Percentiles rank a stretch among this genome's conserved stretches.
phyloP scores from a whole-genome alignment of 164 flowering plant species.

The Annona cherimola region DNA sequence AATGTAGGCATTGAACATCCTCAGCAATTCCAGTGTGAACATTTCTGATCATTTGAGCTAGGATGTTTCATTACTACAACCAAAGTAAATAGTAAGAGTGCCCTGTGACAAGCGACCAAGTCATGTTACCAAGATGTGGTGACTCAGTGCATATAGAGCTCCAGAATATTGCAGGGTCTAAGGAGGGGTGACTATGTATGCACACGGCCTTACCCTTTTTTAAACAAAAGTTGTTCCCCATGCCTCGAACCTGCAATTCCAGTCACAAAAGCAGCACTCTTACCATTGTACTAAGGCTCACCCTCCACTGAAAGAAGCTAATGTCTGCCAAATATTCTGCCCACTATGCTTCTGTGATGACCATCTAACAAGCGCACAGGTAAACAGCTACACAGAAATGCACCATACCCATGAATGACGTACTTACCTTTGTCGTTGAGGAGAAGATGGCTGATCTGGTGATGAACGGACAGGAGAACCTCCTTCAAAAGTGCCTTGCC shows the following conservation, averaged over 20 bases:
- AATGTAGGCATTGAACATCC: not conserved
- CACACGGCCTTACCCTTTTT: too few relatives aligned
- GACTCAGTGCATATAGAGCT: too few relatives aligned
- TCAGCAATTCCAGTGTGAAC: not conserved
- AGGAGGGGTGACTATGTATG: too few relatives aligned
- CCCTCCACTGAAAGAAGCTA: too few relatives aligned
- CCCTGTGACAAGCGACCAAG: too few relatives aligned
- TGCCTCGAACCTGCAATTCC: too few relatives aligned
- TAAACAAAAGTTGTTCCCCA: too few relatives aligned
- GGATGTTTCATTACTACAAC: not conserved
- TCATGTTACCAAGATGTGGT: too few relatives aligned
- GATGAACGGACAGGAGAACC: slow-evolving; percentile 47
- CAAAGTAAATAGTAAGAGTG: too few relatives aligned
- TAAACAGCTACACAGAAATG: not conserved
- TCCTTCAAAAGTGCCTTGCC: slow-evolving; percentile 35
- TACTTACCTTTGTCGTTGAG: slow-evolving; percentile 55
- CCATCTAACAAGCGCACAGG: not conserved
- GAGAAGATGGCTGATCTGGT: slow-evolving; percentile 88
- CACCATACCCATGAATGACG: not conserved
- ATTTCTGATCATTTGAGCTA: not conserved
- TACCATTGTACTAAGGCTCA: too few relatives aligned
- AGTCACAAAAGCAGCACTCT: too few relatives aligned
- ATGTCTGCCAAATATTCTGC: not conserved
- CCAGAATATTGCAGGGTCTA: too few relatives aligned
- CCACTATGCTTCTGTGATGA: not conserved